Evolutionary conservation across 2,329 filamentous ascomycete genomes (phyloP).

Genomic region (Diatrype stigma): DNA sequence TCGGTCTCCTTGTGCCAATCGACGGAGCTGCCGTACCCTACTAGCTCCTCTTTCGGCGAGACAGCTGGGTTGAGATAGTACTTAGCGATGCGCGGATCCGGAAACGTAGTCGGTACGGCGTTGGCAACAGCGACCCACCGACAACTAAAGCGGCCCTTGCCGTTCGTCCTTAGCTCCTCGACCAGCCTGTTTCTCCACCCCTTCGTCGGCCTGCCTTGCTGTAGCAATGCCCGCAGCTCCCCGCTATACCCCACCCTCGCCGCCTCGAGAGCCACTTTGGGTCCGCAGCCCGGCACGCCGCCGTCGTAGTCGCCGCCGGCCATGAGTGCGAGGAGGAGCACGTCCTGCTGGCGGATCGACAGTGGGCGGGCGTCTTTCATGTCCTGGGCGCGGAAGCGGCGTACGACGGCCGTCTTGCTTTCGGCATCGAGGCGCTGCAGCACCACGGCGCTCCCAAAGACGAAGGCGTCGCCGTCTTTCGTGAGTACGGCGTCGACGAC

Average conservation of each 20-base stretch:
- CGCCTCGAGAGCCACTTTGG: background rate
- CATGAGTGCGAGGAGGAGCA: slow-evolving; percentile 20
- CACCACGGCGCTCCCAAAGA: slow-evolving; percentile 43
- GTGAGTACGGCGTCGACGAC: slow-evolving; percentile 46
- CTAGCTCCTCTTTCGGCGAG: background rate
- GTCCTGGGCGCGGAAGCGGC: slow-evolving; percentile 8
- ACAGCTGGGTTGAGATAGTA: background rate
- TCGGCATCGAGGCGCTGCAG: slow-evolving; percentile 23
- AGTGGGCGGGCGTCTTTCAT: slow-evolving; percentile 1
- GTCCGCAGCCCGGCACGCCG: slow-evolving; percentile 15
- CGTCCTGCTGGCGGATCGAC: slow-evolving; percentile 11
- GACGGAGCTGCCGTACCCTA: background rate
- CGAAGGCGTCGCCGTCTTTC: slow-evolving; percentile 41
- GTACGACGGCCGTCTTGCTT: slow-evolving; percentile 8
- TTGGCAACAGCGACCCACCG: background rate
- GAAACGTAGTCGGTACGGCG: background rate
- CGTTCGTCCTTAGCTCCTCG: background rate
- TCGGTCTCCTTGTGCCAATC: background rate
- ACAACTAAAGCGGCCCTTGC: background rate
- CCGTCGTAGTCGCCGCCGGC: slow-evolving; percentile 19
- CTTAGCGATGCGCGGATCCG: background rate
- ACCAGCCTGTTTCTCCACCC: background rate
- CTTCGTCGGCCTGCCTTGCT: background rate
- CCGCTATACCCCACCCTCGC: background rate
- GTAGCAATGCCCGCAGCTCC: background rate